Percentiles rank a stretch among this genome's conserved stretches.
Evolutionary conservation across 495 filamentous ascomycete genomes (phyloP).

Genomic region (Podospora bellae-mahoneyi): DNA sequence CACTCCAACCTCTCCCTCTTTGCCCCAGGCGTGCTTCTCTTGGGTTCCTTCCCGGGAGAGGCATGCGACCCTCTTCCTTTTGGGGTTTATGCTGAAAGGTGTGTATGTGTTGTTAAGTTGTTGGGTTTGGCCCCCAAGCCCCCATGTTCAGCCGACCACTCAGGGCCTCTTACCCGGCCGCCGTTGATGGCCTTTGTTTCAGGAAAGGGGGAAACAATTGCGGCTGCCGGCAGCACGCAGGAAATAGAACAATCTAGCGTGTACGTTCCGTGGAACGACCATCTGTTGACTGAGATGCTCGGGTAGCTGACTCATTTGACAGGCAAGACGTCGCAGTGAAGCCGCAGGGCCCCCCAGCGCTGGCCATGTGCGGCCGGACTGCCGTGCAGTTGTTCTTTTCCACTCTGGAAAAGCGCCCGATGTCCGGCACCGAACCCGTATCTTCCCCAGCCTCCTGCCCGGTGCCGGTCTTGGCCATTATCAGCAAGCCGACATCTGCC

Average conservation of each 20-base stretch:
- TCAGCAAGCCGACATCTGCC: neutral
- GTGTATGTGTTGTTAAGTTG: neutral
- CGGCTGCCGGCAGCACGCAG: constrained; percentile 1
- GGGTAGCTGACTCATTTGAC: constrained; percentile 1
- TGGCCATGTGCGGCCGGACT: neutral
- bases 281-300: neutral
- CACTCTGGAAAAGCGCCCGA: neutral
- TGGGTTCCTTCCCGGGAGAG: neutral
- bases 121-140: neutral
- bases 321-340: neutral
- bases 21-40: neutral
- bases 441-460: neutral
- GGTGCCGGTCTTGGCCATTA: neutral
- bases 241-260: constrained; percentile 2
- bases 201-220: neutral
- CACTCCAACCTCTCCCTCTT: neutral
- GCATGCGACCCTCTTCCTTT: neutral
- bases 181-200: constrained; percentile 1
- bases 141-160: constrained; percentile 3
- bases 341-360: neutral
- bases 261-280: neutral
- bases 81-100: neutral
- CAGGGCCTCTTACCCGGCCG: neutral
- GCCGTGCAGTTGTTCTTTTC: neutral
- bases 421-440: neutral